phyloP scores from a whole-genome alignment of 352 stramenopile genomes.

The Pythium sp. region DNA sequence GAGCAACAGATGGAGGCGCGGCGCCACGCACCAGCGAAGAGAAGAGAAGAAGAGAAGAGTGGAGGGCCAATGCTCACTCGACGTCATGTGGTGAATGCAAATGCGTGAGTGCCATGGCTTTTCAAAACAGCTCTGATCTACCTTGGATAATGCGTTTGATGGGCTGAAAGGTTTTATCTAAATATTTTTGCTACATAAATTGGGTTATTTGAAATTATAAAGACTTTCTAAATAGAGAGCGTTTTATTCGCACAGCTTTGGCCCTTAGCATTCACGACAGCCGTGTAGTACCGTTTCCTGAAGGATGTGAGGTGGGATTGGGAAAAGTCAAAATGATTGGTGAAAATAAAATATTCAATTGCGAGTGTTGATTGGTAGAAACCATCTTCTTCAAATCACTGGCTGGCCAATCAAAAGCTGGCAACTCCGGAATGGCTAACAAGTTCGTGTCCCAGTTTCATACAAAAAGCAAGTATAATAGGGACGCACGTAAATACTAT shows the following conservation, averaged over 20 bases:
- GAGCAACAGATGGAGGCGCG: not conserved
- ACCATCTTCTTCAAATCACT: too few relatives aligned
- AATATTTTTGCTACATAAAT: not conserved
- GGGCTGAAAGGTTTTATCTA: not conserved
- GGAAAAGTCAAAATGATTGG: not conserved
- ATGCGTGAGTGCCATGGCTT: conserved; percentile 2
- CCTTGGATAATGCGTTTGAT: not conserved
- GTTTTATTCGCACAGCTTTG: not conserved
- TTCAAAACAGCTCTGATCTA: not conserved
- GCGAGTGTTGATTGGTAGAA: not conserved
- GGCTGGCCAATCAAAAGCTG: too few relatives aligned
- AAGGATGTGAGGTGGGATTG: not conserved
- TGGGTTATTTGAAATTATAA: not conserved
- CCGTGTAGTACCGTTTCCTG: not conserved
- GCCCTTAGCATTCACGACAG: not conserved
- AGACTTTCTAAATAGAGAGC: not conserved
- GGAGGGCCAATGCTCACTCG: not conserved
- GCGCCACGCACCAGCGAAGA: conserved; percentile 6
- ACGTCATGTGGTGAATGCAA: conserved; percentile 11
- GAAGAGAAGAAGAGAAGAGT: not conserved
- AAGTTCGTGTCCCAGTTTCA: too few relatives aligned
- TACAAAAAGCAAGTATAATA: too few relatives aligned
- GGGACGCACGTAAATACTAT: too few relatives aligned
- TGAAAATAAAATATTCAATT: not conserved
- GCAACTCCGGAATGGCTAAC: too few relatives aligned